A percentile compares a stretch with the other conserved stretches of the same genome.
phyloP scores from a whole-genome alignment of 2,329 filamentous ascomycete species.

The Cryphonectria parasitica region DNA sequence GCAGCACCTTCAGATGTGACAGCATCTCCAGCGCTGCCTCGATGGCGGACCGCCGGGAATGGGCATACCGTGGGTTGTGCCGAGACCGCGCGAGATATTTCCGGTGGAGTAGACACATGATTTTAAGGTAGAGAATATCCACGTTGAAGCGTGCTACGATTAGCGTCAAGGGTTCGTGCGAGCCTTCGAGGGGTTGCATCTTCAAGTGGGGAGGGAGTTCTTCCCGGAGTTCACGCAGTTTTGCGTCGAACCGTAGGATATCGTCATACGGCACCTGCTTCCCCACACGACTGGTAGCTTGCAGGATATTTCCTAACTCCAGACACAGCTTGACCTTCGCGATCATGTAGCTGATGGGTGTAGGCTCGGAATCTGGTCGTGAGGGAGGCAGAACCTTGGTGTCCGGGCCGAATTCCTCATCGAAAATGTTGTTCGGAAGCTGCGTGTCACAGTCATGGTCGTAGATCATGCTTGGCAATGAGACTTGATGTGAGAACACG shows the following conservation, averaged over 20 bases:
- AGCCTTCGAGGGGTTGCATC: constrained; percentile 74
- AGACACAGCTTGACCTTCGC: constrained; percentile 70
- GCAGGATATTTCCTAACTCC: constrained; percentile 73
- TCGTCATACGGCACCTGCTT: constrained; percentile 65
- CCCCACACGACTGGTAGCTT: constrained; percentile 61
- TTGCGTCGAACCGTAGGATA: constrained; percentile 63
- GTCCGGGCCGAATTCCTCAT: constrained; percentile 75
- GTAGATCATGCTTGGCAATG: constrained; percentile 70
- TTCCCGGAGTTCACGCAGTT: constrained; percentile 63
- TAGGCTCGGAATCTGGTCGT: constrained; percentile 70
- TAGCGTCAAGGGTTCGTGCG: constrained; percentile 78
- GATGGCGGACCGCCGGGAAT: constrained; percentile 82
- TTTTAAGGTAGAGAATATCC: constrained; percentile 85
- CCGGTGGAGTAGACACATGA: constrained; percentile 84
- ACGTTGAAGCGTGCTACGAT: constrained; percentile 85
- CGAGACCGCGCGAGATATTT: constrained; percentile 81
- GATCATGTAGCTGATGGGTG: constrained; percentile 79
- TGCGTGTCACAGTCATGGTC: constrained; percentile 76
- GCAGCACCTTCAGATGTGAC: constrained; percentile 73
- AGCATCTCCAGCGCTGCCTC: constrained; percentile 85
- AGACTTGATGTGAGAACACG: constrained; percentile 76
- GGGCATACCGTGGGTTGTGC: constrained; percentile 78
- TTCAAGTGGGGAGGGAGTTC: constrained; percentile 80
- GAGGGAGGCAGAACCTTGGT: constrained; percentile 70
- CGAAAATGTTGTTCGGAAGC: constrained; percentile 77